Base-by-base conservation (phyloP, 192 early-diverging fungal species). In the Pilobolus umbonatus region DNA sequence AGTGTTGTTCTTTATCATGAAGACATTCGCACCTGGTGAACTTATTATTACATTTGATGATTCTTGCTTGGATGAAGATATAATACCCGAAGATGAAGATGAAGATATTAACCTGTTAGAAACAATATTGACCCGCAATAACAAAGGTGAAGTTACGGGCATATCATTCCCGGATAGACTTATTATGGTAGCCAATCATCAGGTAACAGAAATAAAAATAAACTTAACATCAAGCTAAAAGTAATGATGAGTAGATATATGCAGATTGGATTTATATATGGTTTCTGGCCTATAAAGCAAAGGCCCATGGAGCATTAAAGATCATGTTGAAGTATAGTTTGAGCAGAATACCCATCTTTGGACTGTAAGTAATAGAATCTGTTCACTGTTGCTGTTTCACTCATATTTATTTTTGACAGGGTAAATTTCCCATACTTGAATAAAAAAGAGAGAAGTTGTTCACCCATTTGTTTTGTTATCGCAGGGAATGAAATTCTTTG, bases 301-400 rank as follows among this genome's bases (percentile, higher is more conserved):
- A 76, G 12, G 86, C 81, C 54, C 88, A 94, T 72, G 90, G 88
- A 14, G 81, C 77, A 49, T 55, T 98, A 46, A 96, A 96, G 72
- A 96, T 98, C 49, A 90, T 95, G 42, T 79, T 98, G 34, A 95
- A 94, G 64, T 72, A 84, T 36, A 83, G 82, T 45, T 80, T 98
- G 48, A 86, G 82, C 54, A 74, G 82, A 57, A 57, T 98, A 17
- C 96, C 96, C 9, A 71, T 98, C 36, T 89, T 92, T 77, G 96
- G 96, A 69, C 81, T 81, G 84, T 81, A 73, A 66, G 53, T 36
- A 7, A 19, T 39, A 15, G 38, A 40, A 40, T 17, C 7, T 45
- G 9, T 17, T 17, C 6, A 6, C 11, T 17, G 6, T 5, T 28
- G 4, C 11, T 4, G n/a, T 51, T 51, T 5, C 50, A 32, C 14